Evolutionary conservation across 2,329 filamentous ascomycete species (phyloP), one percentile per base, ranked within the genome.

Genomic region (Myrmaecium sp.): DNA sequence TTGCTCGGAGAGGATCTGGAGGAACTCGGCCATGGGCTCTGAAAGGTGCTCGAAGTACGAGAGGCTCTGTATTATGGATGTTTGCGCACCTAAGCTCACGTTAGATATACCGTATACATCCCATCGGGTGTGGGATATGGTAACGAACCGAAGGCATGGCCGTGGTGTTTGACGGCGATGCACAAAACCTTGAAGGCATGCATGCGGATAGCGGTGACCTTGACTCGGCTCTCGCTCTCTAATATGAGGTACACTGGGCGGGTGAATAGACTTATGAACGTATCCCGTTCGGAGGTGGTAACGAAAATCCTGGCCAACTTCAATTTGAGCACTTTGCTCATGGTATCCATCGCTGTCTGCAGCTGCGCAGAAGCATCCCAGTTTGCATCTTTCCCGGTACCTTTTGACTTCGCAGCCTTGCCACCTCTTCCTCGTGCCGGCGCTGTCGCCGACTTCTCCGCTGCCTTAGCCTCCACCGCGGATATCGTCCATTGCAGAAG

Each of bases 11-110:
- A 98, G 62, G 43, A 95, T 98, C 42, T 95, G 82, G 4, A 98
- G 60, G 42, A 98, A 93, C 49, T 98, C 91, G 17, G 89, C 89
- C 89, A 98, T 98, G 2, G 89, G 89, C 46, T 98, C 89, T 1
- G 89, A 86, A n/a, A 98, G 59, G 52, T 98, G 89, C 54, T 98
- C 89, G 43, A 95, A 98, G 49, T 98, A 98, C 4, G 89, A 93
- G 38, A 98, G 58, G 46, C 89, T 95, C 51, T 98, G 89, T 29
- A 95, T 84, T 43, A 98, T 92, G 23, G 84, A 92, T 25, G 92
- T 95, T 63, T 98, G 89, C 2, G 89, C 89, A 27, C 80, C 81
- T 91, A 21, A 14, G 5, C 14, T 24, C 35, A 13, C 20, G 25
- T 47, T 28, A 47, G 39, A n/a, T n/a, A n/a, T n/a, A 21, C 19